Percentiles rank a stretch among this genome's conserved stretches.
Conservation (phyloP, 129 eudicot genomes). For the Flaveria linearis region DNA sequence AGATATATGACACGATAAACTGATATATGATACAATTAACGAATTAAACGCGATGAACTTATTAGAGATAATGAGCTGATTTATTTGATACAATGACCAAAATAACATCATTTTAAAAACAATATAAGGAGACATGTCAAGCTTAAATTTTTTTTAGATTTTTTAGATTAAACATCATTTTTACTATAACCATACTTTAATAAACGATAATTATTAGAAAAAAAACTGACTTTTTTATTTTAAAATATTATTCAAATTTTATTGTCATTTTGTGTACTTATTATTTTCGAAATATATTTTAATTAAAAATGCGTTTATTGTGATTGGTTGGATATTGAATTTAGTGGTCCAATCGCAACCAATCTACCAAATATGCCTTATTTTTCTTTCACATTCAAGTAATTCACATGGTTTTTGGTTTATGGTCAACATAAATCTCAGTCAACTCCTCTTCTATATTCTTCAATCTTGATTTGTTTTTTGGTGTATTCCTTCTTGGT, state of each 20-base stretch:
- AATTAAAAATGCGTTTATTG: not conserved
- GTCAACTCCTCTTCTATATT: slow-evolving; percentile 26
- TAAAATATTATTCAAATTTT: not conserved
- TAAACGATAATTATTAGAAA: not conserved
- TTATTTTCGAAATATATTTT: not conserved
- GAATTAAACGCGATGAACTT: too few species aligned
- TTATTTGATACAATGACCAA: too few species aligned
- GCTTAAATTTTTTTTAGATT: too few species aligned
- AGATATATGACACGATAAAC: too few species aligned
- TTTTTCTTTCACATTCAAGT: slow-evolving; percentile 38
- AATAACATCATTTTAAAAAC: too few species aligned
- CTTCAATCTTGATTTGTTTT: slow-evolving; percentile 31
- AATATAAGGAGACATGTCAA: too few species aligned
- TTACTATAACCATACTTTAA: too few species aligned
- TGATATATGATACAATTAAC: too few species aligned
- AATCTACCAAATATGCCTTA: slow-evolving; percentile 36
- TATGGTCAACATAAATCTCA: slow-evolving; percentile 37
- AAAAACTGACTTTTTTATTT: not conserved
- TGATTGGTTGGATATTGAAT: slow-evolving; percentile 21
- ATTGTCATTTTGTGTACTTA: not conserved
- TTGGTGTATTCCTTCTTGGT: slow-evolving; percentile 21
- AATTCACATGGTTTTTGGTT: slow-evolving; percentile 39
- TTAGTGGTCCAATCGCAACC: slow-evolving; percentile 37
- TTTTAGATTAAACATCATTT: too few species aligned
- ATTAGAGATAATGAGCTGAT: too few species aligned